A percentile compares a stretch with the other conserved stretches of the same genome.
phyloP scores from a whole-genome alignment of 352 stramenopile species.

The Phytopythium montanum region DNA sequence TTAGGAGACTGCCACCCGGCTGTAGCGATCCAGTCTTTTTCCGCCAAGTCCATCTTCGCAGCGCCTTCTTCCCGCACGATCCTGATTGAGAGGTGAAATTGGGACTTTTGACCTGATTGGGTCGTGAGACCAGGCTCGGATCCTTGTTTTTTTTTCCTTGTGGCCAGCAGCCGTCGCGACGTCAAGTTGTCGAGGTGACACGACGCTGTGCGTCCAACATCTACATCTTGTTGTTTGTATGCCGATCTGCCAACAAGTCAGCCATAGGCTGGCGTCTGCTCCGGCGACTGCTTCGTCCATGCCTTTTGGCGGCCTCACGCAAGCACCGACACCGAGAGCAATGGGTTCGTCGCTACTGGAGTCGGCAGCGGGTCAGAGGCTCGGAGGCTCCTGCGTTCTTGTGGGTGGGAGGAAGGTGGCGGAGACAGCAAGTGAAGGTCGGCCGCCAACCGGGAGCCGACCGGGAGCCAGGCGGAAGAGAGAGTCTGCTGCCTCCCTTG shows the following conservation, averaged over 20 bases:
- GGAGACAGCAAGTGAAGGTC: neutral
- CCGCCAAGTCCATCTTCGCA: too few species aligned
- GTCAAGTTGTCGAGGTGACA: slow-evolving; percentile 6
- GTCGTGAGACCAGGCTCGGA: neutral
- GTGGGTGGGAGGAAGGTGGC: neutral
- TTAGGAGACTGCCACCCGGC: slow-evolving; percentile 1
- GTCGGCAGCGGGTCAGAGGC: too few species aligned
- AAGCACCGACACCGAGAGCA: too few species aligned
- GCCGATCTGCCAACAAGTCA: neutral
- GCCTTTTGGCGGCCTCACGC: too few species aligned
- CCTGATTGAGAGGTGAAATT: neutral
- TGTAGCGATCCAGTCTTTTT: neutral
- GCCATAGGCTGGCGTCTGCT: neutral
- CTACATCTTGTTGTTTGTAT: neutral
- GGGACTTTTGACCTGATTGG: neutral
- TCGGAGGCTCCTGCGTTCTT: too few species aligned
- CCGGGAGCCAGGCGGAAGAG: neutral
- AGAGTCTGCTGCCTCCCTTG: neutral
- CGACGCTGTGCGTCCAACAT: neutral
- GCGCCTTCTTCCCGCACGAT: neutral
- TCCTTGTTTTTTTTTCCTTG: neutral
- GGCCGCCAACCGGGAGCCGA: too few species aligned
- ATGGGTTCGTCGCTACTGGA: too few species aligned
- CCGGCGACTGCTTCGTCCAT: too few species aligned
- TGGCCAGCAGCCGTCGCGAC: neutral